Conservation (phyloP, 106 monocot genomes). For the Dendrobium officinale region DNA sequence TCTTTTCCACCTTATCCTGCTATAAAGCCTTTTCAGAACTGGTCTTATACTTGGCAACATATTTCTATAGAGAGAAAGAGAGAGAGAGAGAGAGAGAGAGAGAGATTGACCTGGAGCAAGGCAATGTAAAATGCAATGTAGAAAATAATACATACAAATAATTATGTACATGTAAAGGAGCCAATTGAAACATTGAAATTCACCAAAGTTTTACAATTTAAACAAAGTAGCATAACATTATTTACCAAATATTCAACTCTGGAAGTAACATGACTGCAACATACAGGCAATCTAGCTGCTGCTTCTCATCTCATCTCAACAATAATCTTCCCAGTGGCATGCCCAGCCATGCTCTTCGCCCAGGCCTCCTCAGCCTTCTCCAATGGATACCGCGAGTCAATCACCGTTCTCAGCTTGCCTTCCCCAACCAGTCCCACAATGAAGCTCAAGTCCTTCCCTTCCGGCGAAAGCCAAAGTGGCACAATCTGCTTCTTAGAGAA, state of each 20-base stretch:
- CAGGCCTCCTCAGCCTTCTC: constrained; percentile 33
- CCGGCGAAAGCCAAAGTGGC: constrained; percentile 9
- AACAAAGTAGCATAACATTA: background rate
- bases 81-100: too few species aligned
- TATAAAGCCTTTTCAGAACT: too few species aligned
- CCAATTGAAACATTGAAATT: too few species aligned
- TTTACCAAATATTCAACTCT: background rate
- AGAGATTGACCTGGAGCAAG: too few species aligned
- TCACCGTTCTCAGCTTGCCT: constrained; percentile 38
- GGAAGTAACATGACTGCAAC: background rate
- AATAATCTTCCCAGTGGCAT: constrained; percentile 45
- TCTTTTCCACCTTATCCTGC: too few species aligned
- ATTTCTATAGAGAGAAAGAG: too few species aligned
- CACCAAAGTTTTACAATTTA: too few species aligned
- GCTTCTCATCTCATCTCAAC: constrained; percentile 30
- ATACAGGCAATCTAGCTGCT: background rate
- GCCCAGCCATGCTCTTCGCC: constrained; percentile 35
- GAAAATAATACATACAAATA: too few species aligned
- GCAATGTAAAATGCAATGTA: too few species aligned
- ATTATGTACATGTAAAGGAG: too few species aligned
- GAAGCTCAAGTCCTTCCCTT: constrained; percentile 24
- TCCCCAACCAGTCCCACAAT: constrained; percentile 28
- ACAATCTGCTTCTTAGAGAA: constrained; percentile 26
- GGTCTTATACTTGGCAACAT: too few species aligned
- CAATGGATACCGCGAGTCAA: constrained; percentile 27